These are phyloP conservation scores for Pachysandra terminalis DNA, from an alignment of 164 flowering plant genomes.

Conservation along the genomic window DNA sequence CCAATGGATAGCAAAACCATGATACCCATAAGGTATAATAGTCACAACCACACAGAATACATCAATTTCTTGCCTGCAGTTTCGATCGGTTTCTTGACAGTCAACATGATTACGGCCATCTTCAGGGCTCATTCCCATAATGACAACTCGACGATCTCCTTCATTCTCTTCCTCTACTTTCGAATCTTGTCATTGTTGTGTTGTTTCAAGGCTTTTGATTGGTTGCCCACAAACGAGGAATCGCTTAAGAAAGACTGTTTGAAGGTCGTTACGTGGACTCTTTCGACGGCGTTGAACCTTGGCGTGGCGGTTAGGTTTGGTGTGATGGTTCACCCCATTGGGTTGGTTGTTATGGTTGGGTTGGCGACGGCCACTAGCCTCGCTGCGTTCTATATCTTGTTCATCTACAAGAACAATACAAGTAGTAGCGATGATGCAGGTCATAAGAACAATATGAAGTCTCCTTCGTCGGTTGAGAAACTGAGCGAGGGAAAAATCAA, in stretches of 20 bases:
- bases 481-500: no score
- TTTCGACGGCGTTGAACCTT: neutral
- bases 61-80: neutral
- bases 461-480: no score
- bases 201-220: neutral
- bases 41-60: no score
- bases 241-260: conserved; percentile 5
- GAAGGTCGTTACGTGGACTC: neutral
- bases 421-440: no score
- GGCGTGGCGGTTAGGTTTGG: conserved; percentile 4
- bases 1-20: no score
- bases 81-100: neutral
- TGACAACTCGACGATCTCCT: neutral
- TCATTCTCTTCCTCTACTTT: conserved; percentile 4
- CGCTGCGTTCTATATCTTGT: neutral
- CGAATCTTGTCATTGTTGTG: neutral
- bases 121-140: neutral
- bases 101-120: neutral
- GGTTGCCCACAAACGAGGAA: conserved; percentile 1
- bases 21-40: no score
- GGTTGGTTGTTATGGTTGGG: neutral
- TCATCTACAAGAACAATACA: no score
- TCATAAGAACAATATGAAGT: no score
- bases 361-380: neutral
- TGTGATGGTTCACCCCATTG: neutral